Base-by-base conservation (phyloP, 2,329 filamentous ascomycete species). In the Capronia americana region DNA sequence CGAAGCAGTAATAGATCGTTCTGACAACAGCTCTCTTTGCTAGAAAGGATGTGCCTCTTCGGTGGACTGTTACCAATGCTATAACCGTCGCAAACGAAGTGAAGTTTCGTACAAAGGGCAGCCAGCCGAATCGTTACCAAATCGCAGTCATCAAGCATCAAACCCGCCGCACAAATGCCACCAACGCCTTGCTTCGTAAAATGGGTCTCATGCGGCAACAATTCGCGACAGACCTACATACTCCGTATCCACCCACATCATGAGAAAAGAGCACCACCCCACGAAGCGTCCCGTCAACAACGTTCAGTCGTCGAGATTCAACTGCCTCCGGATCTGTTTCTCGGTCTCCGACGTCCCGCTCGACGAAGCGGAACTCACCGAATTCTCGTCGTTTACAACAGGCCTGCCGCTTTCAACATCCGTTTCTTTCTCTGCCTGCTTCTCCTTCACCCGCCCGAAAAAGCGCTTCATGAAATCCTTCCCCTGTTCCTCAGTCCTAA, bases 381-480 rank as follows among this genome's bases (percentile, higher is more conserved):
- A 24, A 7, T 57, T 57, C 48, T 51, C 48, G 23, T 51, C 48
- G 30, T 23, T 44, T 20, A 12, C 53, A n/a, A 32, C 28, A 34
- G 23, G 53, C 53, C 1, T 20, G 53, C 17, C 28, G 4, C 5
- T 12, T 14, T 12, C 20, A 26, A 24, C 55, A 17, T 44, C 55
- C 46, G n/a, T n/a, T 17, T 17, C 55, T 20, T 44, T 24, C 14
- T 20, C 41, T 32, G 6, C 56, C 14, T 38, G 24, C 26, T 53
- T 28, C 30, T 57, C 61, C 54, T 57, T 60, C 23, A 62, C 20
- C 46, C 28, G 46, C n/a, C 41, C 63, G 23, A 71, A 50, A 53
- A 71, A 72, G 11, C 63, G 32, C 38, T 69, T 65, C 69, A 73
- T 72, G 44, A 70, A 61, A 6, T 64, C 57, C 58, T 66, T 66